Evolutionary conservation across 225 moss, liverwort and hornwort species (phyloP).

Genomic region (Antitrichia curtipendula): DNA sequence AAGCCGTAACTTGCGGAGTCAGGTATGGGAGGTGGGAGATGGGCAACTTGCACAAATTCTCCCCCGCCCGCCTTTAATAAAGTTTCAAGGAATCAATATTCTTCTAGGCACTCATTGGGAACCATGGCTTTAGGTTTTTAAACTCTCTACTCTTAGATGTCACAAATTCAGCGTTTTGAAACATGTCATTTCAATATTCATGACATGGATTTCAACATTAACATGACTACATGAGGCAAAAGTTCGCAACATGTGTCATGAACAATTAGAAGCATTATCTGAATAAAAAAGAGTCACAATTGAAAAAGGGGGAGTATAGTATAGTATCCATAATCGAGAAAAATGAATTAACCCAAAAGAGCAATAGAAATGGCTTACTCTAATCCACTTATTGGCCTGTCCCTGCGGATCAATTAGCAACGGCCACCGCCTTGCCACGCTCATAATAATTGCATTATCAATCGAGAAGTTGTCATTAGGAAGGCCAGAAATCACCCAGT

Average conservation of each 20-base stretch:
- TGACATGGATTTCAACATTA: neutral
- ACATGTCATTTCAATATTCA: too few species aligned
- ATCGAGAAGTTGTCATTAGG: constrained; percentile 74
- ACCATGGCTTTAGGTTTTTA: fast-evolving
- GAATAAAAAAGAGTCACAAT: neutral
- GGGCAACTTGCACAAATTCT: too few species aligned
- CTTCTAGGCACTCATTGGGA: neutral
- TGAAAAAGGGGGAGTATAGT: neutral
- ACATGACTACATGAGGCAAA: fast-evolving
- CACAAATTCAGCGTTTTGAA: neutral
- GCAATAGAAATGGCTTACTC: neutral
- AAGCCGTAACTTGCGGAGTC: too few species aligned
- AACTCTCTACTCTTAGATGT: neutral
- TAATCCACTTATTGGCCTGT: constrained; percentile 78
- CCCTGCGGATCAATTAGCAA: constrained; percentile 73
- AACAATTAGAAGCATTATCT: neutral
- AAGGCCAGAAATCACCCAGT: constrained; percentile 75
- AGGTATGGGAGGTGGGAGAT: too few species aligned
- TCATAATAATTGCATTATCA: constrained; percentile 80
- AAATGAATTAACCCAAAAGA: neutral
- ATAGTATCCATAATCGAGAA: neutral
- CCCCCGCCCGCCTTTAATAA: too few species aligned
- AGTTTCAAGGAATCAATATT: neutral
- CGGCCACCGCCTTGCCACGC: constrained; percentile 60
- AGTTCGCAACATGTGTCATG: too few species aligned